Conservation (phyloP, 495 filamentous ascomycete species). For the Hypoxylon trugodes region DNA sequence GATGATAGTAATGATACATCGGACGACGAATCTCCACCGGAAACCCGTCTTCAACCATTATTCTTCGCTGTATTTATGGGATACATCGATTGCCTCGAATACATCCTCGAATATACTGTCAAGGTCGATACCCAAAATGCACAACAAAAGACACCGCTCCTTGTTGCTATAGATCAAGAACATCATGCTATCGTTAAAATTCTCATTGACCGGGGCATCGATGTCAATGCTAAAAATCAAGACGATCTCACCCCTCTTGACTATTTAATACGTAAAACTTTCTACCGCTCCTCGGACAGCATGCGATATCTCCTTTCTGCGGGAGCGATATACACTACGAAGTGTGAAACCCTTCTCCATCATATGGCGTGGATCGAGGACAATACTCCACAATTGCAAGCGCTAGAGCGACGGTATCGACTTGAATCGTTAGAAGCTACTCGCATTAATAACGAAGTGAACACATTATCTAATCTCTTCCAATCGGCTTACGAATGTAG, state of each 20-base stretch:
- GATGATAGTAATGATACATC: too few species aligned
- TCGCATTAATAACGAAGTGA: not conserved
- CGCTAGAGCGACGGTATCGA: not conserved
- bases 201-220: not conserved
- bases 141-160: not conserved
- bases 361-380: not conserved
- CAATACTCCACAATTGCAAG: not conserved
- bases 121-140: not conserved
- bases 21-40: not conserved
- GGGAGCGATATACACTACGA: not conserved
- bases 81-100: not conserved
- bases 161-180: not conserved
- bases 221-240: not conserved
- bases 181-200: not conserved
- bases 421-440: not conserved
- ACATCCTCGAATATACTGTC: not conserved
- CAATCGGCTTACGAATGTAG: not conserved
- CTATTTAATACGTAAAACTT: not conserved
- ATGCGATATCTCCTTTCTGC: not conserved
- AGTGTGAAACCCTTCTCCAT: not conserved
- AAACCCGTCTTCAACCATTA: not conserved
- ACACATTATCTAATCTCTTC: not conserved
- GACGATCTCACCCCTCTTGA: not conserved
- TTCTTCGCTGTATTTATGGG: not conserved
- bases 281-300: not conserved